Conservation (phyloP, 257 asterid species). For the Scutellaria minor region DNA sequence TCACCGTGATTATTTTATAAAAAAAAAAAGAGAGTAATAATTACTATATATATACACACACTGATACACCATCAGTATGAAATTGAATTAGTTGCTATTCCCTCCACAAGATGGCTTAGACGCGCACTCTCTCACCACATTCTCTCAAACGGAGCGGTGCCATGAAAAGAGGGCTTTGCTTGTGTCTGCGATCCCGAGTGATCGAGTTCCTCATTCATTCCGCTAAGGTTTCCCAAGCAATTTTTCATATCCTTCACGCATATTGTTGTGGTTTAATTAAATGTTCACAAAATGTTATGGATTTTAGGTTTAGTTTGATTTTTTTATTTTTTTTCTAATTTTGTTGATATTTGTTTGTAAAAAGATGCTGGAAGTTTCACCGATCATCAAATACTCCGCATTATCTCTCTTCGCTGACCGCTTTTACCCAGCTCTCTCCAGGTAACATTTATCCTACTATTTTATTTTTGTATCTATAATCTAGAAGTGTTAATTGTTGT, state of each 20-base stretch:
- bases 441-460: constrained; percentile 34
- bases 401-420: constrained; percentile 76
- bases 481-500: constrained; percentile 8
- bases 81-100: neutral
- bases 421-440: constrained; percentile 64
- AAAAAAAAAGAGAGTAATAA: neutral
- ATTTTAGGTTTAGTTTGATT: constrained; percentile 14
- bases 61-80: too few relatives aligned
- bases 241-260: neutral
- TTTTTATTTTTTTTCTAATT: neutral
- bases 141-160: neutral
- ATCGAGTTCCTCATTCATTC: constrained; percentile 55
- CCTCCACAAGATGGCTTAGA: constrained; percentile 19
- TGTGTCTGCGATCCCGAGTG: constrained; percentile 48
- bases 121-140: constrained; percentile 8
- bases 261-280: neutral
- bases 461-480: neutral
- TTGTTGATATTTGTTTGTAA: constrained; percentile 3
- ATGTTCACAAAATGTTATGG: neutral
- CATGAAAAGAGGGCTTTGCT: constrained; percentile 45
- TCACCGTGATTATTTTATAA: neutral
- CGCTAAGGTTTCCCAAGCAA: constrained; percentile 39
- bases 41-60: neutral
- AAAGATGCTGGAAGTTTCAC: constrained; percentile 59
- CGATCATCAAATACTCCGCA: constrained; percentile 80